Base-by-base conservation (phyloP, 129 eudicot species). In the Solidago caesia region DNA sequence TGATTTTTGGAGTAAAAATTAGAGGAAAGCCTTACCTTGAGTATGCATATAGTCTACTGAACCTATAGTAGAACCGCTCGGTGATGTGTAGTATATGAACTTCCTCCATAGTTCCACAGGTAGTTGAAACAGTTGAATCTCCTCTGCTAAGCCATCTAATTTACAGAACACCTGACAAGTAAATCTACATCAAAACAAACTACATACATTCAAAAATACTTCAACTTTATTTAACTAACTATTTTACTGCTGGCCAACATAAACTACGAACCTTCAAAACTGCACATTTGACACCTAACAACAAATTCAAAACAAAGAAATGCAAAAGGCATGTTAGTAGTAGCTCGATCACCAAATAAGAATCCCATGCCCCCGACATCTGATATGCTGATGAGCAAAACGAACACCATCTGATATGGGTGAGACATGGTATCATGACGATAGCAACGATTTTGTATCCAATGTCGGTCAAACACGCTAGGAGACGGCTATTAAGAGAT, bases 41-140 rank as follows among this genome's bases (percentile, higher is more conserved):
- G 96, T 89, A 73, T 82, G 93, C 91, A 94, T 88, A 87, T 94
- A 97, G 79, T 94, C 96, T 39, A 94, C 97, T 25, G 96, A 80
- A 56, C 98, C 97, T 53, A 94, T 88, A 65, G 83, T 59, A 44
- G 87, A 81, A 75, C 97, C 98, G 56, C 93, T 86, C 26, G 91
- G 84, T 14, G 98, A 90, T 44, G 96, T 94, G 79, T 96, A 91
- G 82, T 94, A 94, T 72, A 94, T 81, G 73, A 94, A 91, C 85
- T 88, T 94, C 79, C 99, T 87, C 97, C 99, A 94, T 45, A 85
- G 85, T 61, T 94, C 96, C 53, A 91, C 97, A 42, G 97, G 97
- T 11, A 96, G 97, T 68, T 94, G 98, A 72, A 64, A 80, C 87
- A 68, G 81, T 62, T 90, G 76, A 70, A 94, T 91, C 78, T 94